A percentile compares a stretch with the other conserved stretches of the same genome.
phyloP scores from a whole-genome alignment of 106 monocot genomes.

The Platanthera guangdongensis region DNA sequence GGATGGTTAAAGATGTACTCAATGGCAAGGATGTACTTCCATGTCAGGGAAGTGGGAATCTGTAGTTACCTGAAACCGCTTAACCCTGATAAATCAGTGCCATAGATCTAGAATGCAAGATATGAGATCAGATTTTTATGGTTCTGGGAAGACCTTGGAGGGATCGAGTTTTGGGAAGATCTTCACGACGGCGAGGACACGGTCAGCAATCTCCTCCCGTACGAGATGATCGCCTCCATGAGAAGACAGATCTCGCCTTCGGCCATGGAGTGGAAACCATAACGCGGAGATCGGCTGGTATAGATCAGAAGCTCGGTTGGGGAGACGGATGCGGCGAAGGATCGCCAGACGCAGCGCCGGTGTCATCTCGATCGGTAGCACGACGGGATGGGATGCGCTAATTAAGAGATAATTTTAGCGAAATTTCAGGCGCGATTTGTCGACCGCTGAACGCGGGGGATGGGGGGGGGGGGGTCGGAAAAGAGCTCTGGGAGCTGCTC shows the following conservation, averaged over 20 bases:
- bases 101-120: background rate
- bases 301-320: constrained; percentile 6
- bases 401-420: too few relatives aligned
- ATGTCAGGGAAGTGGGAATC: constrained; percentile 81
- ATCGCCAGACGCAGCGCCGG: constrained; percentile 50
- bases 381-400: too few relatives aligned
- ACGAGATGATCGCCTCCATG: constrained; percentile 69
- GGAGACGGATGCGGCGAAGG: constrained; percentile 58
- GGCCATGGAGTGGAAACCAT: background rate
- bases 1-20: constrained; percentile 71
- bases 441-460: too few relatives aligned
- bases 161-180: constrained; percentile 92
- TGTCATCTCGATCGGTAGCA: background rate
- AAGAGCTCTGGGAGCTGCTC: too few relatives aligned
- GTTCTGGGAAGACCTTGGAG: constrained; percentile 40
- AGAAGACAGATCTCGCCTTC: constrained; percentile 59
- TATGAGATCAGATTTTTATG: background rate
- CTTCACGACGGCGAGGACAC: constrained; percentile 86
- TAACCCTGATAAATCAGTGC: background rate
- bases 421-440: too few relatives aligned
- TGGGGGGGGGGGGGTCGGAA: too few relatives aligned
- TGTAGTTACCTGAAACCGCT: constrained; percentile 38
- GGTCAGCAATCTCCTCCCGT: constrained; percentile 61
- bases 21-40: constrained; percentile 62
- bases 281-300: background rate